These are phyloP conservation scores for Clonostachys chloroleuca DNA, from an alignment of 2,329 filamentous ascomycete genomes.

Conservation along the genomic window DNA sequence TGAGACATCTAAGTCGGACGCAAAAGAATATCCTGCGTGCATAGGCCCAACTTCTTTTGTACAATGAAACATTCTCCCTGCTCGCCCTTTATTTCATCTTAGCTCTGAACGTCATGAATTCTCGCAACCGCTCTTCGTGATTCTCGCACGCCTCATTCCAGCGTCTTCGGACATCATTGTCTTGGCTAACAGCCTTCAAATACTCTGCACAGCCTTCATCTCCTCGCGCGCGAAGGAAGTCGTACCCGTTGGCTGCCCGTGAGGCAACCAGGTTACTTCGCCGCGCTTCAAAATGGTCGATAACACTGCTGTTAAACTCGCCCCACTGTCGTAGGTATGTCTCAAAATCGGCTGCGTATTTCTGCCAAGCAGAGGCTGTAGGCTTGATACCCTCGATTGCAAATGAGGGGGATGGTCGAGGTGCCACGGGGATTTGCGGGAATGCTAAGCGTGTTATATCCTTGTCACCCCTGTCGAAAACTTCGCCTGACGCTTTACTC, in stretches of 20 bases:
- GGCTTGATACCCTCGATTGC: slow-evolving; percentile 38
- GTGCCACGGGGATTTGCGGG: slow-evolving; percentile 43
- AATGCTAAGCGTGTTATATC: slow-evolving; percentile 32
- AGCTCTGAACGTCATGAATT: slow-evolving; percentile 46
- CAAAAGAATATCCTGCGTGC: not conserved
- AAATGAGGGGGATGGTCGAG: slow-evolving; percentile 37
- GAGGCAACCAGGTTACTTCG: slow-evolving; percentile 34
- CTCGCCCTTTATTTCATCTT: slow-evolving; percentile 28
- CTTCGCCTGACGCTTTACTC: slow-evolving; percentile 39
- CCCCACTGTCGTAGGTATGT: slow-evolving; percentile 47
- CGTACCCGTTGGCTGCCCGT: slow-evolving; percentile 33
- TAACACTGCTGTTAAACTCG: slow-evolving; percentile 44
- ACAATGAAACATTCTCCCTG: too few species aligned
- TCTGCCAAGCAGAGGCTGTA: slow-evolving; percentile 35
- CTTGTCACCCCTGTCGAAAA: slow-evolving; percentile 25
- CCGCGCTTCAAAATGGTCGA: slow-evolving; percentile 50
- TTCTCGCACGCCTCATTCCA: slow-evolving; percentile 57
- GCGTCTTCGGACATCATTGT: slow-evolving; percentile 55
- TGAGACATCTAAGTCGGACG: too few species aligned
- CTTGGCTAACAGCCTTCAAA: slow-evolving; percentile 55
- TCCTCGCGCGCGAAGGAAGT: slow-evolving; percentile 36
- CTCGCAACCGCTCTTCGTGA: slow-evolving; percentile 54
- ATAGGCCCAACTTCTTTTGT: too few species aligned
- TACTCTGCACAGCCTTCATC: slow-evolving; percentile 52
- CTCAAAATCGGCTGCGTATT: slow-evolving; percentile 49